Evolutionary conservation across 2,329 filamentous ascomycete genomes (phyloP).

Genomic region (Orbilia oligospora): DNA sequence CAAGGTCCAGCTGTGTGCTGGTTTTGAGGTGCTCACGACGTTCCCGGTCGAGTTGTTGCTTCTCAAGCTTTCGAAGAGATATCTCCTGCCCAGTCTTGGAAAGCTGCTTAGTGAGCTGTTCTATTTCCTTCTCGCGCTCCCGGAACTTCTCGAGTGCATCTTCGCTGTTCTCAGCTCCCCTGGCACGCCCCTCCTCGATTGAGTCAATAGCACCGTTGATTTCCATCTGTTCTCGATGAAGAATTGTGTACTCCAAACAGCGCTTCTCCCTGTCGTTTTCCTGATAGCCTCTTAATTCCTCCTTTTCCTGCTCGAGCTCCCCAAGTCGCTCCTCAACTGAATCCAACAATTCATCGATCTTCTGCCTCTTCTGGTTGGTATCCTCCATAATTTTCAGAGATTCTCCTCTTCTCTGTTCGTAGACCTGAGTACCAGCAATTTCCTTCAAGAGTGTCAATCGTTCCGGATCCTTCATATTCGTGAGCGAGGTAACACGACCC

Average conservation of each 20-base stretch:
- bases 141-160: slow-evolving; percentile 82
- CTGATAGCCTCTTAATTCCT: slow-evolving; percentile 92
- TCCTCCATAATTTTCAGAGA: slow-evolving; percentile 97
- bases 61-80: slow-evolving; percentile 86
- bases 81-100: slow-evolving; percentile 84
- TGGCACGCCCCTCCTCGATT: slow-evolving; percentile 84
- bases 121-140: slow-evolving; percentile 83
- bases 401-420: slow-evolving; percentile 90
- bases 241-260: slow-evolving; percentile 94
- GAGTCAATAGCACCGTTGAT: slow-evolving; percentile 83
- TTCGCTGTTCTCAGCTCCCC: slow-evolving; percentile 86
- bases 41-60: slow-evolving; percentile 89
- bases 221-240: slow-evolving; percentile 87
- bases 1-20: slow-evolving; percentile 87
- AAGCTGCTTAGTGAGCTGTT: slow-evolving; percentile 80
- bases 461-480: slow-evolving; percentile 98
- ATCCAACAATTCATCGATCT: slow-evolving; percentile 91
- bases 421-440: slow-evolving; percentile 97
- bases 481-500: slow-evolving; percentile 92
- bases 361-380: slow-evolving; percentile 91
- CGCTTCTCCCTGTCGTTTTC: slow-evolving; percentile 93
- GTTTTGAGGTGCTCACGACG: slow-evolving; percentile 83
- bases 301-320: slow-evolving; percentile 96
- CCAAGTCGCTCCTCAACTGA: slow-evolving; percentile 91
- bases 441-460: slow-evolving; percentile 92